These are phyloP conservation scores for Kurtzmaniella natalensis DNA, from an alignment of 1,139 yeast genomes.

Conservation along the genomic window DNA sequence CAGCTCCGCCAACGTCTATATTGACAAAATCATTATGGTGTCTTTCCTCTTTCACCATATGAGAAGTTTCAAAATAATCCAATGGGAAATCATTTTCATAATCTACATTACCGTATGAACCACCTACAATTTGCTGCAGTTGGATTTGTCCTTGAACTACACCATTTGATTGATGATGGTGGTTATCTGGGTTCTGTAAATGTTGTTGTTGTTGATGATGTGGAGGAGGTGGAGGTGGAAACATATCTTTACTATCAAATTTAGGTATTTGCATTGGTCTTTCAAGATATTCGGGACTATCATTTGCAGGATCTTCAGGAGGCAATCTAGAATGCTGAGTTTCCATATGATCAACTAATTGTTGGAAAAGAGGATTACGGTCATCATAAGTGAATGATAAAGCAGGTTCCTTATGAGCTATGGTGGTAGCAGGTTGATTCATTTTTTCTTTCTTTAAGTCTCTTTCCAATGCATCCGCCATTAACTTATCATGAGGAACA, in stretches of 20 bases:
- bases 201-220: neutral
- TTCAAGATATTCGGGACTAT: slow-evolving; percentile 2
- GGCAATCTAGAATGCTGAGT: slow-evolving; percentile 13
- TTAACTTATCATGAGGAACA: slow-evolving; percentile 89
- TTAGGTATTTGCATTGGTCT: neutral
- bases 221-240: neutral
- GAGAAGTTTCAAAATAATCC: slow-evolving; percentile 46
- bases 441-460: slow-evolving; percentile 76
- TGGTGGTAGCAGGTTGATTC: slow-evolving; percentile 58
- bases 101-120: slow-evolving; percentile 5
- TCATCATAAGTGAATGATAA: slow-evolving; percentile 55
- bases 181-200: neutral
- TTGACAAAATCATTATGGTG: slow-evolving; percentile 25
- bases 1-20: slow-evolving; percentile 8
- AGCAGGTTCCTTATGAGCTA: slow-evolving; percentile 58
- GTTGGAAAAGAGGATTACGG: slow-evolving; percentile 42
- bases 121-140: neutral
- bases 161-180: neutral
- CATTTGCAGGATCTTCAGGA: slow-evolving; percentile 1
- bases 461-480: slow-evolving; percentile 91
- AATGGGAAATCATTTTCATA: slow-evolving; percentile 65
- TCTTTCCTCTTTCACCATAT: slow-evolving; percentile 10
- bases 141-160: neutral
- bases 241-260: neutral
- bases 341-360: slow-evolving; percentile 45